Evolutionary conservation across 306 rosid genomes (phyloP), one percentile per base, ranked within the genome.

Genomic region (Sesbania bispinosa): DNA sequence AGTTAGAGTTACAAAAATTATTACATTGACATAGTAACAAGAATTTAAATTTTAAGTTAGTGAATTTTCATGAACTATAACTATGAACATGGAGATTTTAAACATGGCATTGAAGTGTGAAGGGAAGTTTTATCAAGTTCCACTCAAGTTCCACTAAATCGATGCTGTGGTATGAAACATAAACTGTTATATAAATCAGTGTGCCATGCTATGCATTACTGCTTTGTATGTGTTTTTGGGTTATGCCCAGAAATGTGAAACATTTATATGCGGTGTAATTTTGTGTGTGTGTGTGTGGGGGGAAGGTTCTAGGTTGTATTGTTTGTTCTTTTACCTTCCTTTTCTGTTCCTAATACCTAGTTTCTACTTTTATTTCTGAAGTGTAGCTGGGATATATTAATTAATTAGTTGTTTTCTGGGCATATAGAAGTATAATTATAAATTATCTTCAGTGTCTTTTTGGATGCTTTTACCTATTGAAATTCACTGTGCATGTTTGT

Each of bases 401-500:
- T 43, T 24, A 23, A 15, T 60, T 36, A 52, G 62, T 54, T 73
- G 11, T 50, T 60, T 65, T 8, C 62, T 16, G 29, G 55, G 60
- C 35, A 3, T n/a, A 3, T 19, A 71, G 32, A 52, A 26, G 29
- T 60, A 45, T 30, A 13, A 46, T 42, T 35, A 67, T 58, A 54
- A 60, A 15, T 71, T 59, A 58, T 21, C 33, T 33, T 13, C n/a
- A 10, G 48, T 15, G 29, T 7, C 36, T 11, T 68, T 73, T 9
- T 21, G 46, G 26, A 41, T 45, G 36, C 35, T 48, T 72, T 69
- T 47, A 15, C 48, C 21, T 55, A 50, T 80, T 74, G 8, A 29
- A 69, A 62, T 52, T 73, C 70, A 54, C 43, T 69, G 19, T 24
- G 15, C 64, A 32, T 73, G 32, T 74, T 67, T 67, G 10, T 79